Base-by-base conservation (phyloP, 768 basidiomycete genomes). In the Termitomyces sp. region DNA sequence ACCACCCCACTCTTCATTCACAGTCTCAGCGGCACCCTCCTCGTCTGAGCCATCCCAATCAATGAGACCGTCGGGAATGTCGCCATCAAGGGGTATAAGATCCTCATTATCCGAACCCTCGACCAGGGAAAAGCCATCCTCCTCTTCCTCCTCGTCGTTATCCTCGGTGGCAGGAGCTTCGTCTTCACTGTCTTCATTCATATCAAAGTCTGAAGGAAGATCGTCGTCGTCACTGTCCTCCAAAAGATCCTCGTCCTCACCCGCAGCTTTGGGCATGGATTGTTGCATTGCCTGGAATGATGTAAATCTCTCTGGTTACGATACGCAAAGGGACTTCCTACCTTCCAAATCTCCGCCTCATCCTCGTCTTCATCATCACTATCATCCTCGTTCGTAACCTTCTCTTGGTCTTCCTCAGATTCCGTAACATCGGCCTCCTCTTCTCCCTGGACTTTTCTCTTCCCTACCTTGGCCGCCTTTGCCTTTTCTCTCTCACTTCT, bases 321-420 rank as follows among this genome's bases (percentile, higher is more conserved):
- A 16, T 11, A 14, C 25, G 19, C 10, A 39, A 12, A 41, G 4
- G 60, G 73, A 25, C 7, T 44, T 23, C 25, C 57, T 61, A 94
- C 94, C 86, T 89, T 93, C 94, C 94, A 98, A 17, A 96, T 81
- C 63, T 89, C 90, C 17, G 73, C 84, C 64, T 91, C 89, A 12
- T 82, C 82, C 1, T 68, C 61, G 44, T 80, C 81, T 41, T 70
- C 72, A 19, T 68, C 72, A 7, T 72, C 77, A 0, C 73, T 77
- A 30, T 73, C 78, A 0, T 69, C 73, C 3, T 71, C 71, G 9
- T 62, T 70, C 32, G 61, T 70, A 1, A 66, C 72, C 8, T 63
- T 68, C n/a, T 80, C 82, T 6, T 76, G 71, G 52, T 73, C 77
- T 42, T 73, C 76, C 6, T 74, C 74, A 61, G 78, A 77, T 3